Percentiles rank a stretch among this genome's conserved stretches.
Evolutionary conservation across 257 asterid genomes (phyloP).

Genomic region (Dorcoceras hygrometricum): DNA sequence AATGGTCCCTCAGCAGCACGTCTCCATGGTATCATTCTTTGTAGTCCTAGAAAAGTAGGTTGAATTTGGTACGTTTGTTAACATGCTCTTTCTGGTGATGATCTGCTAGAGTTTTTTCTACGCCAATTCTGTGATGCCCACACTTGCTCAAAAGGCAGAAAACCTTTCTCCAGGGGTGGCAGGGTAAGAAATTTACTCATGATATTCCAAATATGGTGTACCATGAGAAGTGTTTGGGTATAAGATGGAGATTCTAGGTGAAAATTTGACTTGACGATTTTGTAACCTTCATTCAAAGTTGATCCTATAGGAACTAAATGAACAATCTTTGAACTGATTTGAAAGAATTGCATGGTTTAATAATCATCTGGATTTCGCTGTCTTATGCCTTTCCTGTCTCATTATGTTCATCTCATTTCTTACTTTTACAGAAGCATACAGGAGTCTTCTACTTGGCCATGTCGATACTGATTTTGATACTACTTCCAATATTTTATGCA

Average conservation of each 20-base stretch:
- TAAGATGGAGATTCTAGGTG: neutral
- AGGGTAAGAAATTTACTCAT: conserved; percentile 43
- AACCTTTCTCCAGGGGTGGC: conserved; percentile 87
- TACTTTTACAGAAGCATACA: conserved; percentile 64
- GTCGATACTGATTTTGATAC: conserved; percentile 66
- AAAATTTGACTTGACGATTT: conserved; percentile 7
- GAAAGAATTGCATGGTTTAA: neutral
- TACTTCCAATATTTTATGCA: conserved; percentile 78
- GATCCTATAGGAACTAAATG: neutral
- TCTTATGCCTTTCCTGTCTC: conserved; percentile 1
- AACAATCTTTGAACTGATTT: neutral
- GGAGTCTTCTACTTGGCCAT: conserved; percentile 60
- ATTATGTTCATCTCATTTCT: conserved; percentile 11
- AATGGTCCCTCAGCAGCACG: conserved; percentile 64
- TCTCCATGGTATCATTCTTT: conserved; percentile 63
- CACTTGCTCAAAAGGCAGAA: conserved; percentile 59
- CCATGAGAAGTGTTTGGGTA: neutral
- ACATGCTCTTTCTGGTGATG: conserved; percentile 23
- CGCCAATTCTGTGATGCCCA: conserved; percentile 95
- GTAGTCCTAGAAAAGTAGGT: conserved; percentile 10
- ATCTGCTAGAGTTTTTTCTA: conserved; percentile 62
- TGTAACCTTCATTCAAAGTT: neutral
- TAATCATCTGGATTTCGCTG: neutral
- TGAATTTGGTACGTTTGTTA: conserved; percentile 15
- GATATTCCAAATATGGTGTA: neutral